Percentiles rank a stretch among this genome's conserved stretches.
Evolutionary conservation across 2,329 filamentous ascomycete genomes (phyloP).

Genomic region (Myriangium duriaei): DNA sequence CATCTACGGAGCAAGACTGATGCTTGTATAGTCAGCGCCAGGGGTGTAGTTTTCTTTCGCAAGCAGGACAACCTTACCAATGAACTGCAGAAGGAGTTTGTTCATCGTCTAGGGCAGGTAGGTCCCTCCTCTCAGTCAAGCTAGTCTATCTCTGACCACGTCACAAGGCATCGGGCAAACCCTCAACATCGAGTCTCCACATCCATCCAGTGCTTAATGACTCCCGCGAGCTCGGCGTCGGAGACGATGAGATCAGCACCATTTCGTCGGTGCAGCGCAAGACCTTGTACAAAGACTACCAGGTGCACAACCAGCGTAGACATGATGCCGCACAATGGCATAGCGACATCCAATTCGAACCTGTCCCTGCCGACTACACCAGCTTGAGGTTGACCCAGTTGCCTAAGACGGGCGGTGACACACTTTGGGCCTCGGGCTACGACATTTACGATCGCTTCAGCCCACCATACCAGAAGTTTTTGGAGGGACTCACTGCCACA

Average conservation of each 20-base stretch:
- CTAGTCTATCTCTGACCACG: slow-evolving; percentile 11
- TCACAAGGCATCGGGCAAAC: slow-evolving; percentile 34
- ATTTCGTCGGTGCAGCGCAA: slow-evolving; percentile 26
- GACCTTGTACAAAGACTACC: slow-evolving; percentile 26
- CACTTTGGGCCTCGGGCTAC: slow-evolving; percentile 37
- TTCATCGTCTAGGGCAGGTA: slow-evolving; percentile 37
- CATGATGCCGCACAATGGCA: slow-evolving; percentile 36
- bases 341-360: slow-evolving; percentile 30
- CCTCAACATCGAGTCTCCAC: slow-evolving; percentile 43
- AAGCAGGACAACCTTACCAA: slow-evolving; percentile 30
- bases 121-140: background rate
- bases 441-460: slow-evolving; percentile 47
- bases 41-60: slow-evolving; percentile 19
- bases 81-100: slow-evolving; percentile 40
- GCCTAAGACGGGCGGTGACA: slow-evolving; percentile 29
- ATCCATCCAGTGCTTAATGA: slow-evolving; percentile 44
- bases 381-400: slow-evolving; percentile 25
- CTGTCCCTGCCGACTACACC: slow-evolving; percentile 29
- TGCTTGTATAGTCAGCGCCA: slow-evolving; percentile 14
- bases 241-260: slow-evolving; percentile 28
- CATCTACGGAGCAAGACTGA: background rate
- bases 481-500: slow-evolving; percentile 42
- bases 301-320: slow-evolving; percentile 25
- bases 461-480: slow-evolving; percentile 43
- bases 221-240: slow-evolving; percentile 30